These are phyloP conservation scores for Alloteropsis angusta DNA, from an alignment of 202 grass and related monocot genomes.

Conservation along the genomic window DNA sequence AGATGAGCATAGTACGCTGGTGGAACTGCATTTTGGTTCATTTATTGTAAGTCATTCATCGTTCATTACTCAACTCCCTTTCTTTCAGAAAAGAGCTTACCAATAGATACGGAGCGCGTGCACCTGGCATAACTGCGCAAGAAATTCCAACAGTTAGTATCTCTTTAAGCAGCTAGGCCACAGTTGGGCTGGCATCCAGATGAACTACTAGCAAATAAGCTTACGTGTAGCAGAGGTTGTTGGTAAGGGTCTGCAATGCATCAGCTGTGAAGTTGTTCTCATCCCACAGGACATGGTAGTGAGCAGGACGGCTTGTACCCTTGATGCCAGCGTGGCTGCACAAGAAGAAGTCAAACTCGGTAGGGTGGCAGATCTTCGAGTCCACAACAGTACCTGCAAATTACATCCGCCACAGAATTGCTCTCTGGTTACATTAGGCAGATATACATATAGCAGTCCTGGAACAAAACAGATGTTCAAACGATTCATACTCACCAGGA, in stretches of 20 bases:
- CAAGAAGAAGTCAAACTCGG: constrained; percentile 91
- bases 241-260: constrained; percentile 75
- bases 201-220: neutral
- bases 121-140: constrained; percentile 74
- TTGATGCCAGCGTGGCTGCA: constrained; percentile 97
- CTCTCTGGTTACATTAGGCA: neutral
- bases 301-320: constrained; percentile 89
- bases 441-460: neutral
- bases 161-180: neutral
- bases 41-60: neutral
- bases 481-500: constrained; percentile 38
- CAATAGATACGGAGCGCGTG: constrained; percentile 81
- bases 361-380: constrained; percentile 89
- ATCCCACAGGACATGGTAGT: constrained; percentile 94
- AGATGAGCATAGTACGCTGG: constrained; percentile 91
- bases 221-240: constrained; percentile 98
- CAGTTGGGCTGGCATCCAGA: neutral
- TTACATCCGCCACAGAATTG: neutral
- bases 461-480: neutral
- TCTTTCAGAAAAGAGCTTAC: constrained; percentile 25
- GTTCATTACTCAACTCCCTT: neutral
- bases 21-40: constrained; percentile 40
- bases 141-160: neutral
- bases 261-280: constrained; percentile 96
- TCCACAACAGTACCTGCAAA: constrained; percentile 85